Evolutionary conservation across 805 yeast species (phyloP), one percentile per base, ranked within the genome.

Genomic region (Metschnikowia gelsemii): DNA sequence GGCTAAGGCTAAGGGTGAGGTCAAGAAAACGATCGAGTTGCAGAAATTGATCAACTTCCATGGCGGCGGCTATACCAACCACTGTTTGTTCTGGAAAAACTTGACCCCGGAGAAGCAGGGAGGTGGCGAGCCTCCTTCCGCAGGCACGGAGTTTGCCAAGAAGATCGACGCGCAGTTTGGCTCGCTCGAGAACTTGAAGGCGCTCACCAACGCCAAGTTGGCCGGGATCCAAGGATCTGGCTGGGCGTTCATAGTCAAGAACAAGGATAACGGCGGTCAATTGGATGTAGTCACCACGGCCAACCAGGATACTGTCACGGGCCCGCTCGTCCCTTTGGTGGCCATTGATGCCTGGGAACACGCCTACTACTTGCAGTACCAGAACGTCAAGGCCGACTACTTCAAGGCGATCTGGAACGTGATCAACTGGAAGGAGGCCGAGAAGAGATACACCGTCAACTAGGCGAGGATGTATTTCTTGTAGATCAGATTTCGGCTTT

Each of bases 271-370:
- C 48, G 75, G 75, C 22, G 68, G 68, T 40, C 44, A 43, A 11
- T 58, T 73, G 51, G 77, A 71, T 34, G 66, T 73, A 8, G 67
- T 70, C 33, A 65, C 75, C 26, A 70, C 77, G 40, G 58, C 62
- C 40, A 72, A 73, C 54, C 79, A 73, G 56, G 79, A 73, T 52
- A 70, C 77, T 14, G 72, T 70, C 14, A 61, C 68, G 18, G 71
- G 68, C 8, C 68, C 72, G 8, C 64, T 61, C 40, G 68, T 66
- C 38, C 72, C 75, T 12, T 65, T 73, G 57, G 61, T 73, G 47
- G 78, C 76, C 13, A 73, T 73, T 56, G 78, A 73, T 58, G 76
- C 76, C 40, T 73, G 78, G 78, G 78, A 73, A 54, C 78, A 73
- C 51, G 78, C 78, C 43, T 73, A 73, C 58, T 73, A 73, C 60